Base-by-base conservation (phyloP, 805 yeast species). In the Saccharomycopsis amapae region DNA sequence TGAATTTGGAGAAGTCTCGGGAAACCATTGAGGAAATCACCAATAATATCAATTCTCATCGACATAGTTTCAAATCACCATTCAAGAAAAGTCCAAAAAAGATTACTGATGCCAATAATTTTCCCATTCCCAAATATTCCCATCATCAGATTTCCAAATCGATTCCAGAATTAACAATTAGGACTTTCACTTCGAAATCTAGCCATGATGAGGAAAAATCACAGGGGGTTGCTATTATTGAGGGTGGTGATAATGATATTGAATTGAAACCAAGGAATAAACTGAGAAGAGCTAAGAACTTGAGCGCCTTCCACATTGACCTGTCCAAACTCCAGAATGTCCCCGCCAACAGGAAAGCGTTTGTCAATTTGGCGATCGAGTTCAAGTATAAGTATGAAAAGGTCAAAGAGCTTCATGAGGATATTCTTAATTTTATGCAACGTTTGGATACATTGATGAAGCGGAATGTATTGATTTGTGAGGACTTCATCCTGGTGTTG, bases 351-450 rank as follows among this genome's bases (percentile, higher is more conserved):
- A 30, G 52, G 24, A 39, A 44, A 4, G 32, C 13, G n/a, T 38
- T 40, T 37, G 44, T 48, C 28, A 42, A 45, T 25, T 17, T 45
- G 26, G 38, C 38, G 2, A 22, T 48, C 12, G 46, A 48, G 13
- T 44, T 46, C 28, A 48, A 48, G 15, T 22, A 42, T 18, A 40
- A 45, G 26, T 48, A 40, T 35, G 33, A 28, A 6, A 23, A 9
- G 13, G 5, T 38, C 38, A 23, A 15, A 7, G 18, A 15, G 19
- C 15, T 38, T 10, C 17, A 38, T 6, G 9, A 7, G 7, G 26
- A 18, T 20, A 26, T 42, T 9, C 10, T 26, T 10, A 25, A 20
- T 6, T 17, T 18, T 13, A 42, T 42, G 36, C 7, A 42, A 10
- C 15, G 19, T 3, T 36, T 36, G 6, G 19, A 31, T 19, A 24